These are phyloP conservation scores for Tulasnella sp. DNA, from an alignment of 768 basidiomycete genomes.

Conservation along the genomic window DNA sequence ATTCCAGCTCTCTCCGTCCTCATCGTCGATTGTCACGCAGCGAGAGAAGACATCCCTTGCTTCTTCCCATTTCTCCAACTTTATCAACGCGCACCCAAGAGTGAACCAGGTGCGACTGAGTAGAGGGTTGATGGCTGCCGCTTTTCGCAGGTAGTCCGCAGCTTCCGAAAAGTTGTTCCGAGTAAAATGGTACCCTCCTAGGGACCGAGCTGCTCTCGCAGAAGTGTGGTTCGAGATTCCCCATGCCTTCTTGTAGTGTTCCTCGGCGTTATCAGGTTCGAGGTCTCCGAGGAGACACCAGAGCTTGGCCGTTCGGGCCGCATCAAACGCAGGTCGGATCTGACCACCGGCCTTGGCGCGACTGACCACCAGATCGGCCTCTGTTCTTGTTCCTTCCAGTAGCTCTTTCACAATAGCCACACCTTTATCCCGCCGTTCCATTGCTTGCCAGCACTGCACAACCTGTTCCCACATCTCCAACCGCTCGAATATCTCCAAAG, in stretches of 20 bases:
- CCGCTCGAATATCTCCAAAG: slow-evolving; percentile 88
- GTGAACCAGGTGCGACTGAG: slow-evolving; percentile 90
- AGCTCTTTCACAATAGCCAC: slow-evolving; percentile 79
- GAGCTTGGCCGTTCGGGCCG: slow-evolving; percentile 77
- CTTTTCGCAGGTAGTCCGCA: slow-evolving; percentile 61
- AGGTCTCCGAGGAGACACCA: slow-evolving; percentile 96
- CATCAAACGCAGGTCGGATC: slow-evolving; percentile 52
- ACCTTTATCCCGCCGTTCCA: slow-evolving; percentile 77
- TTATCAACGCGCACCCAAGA: slow-evolving; percentile 85
- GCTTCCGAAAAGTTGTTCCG: slow-evolving; percentile 60
- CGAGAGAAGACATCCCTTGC: slow-evolving; percentile 80
- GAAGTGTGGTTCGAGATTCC: slow-evolving; percentile 71
- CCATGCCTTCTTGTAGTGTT: slow-evolving; percentile 86
- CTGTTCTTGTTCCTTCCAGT: slow-evolving; percentile 76
- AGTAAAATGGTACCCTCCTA: slow-evolving; percentile 81
- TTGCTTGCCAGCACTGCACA: slow-evolving; percentile 76
- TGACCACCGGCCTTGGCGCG: slow-evolving; percentile 51
- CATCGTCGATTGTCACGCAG: slow-evolving; percentile 88
- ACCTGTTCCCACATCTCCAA: slow-evolving; percentile 99
- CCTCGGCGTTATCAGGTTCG: slow-evolving; percentile 62
- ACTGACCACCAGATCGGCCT: slow-evolving; percentile 64
- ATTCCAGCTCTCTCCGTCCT: slow-evolving; percentile 97
- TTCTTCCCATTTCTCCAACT: slow-evolving; percentile 77
- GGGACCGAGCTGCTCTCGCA: slow-evolving; percentile 84
- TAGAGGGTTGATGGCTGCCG: slow-evolving; percentile 85